Evolutionary conservation across 2,329 filamentous ascomycete genomes (phyloP), one percentile per base, ranked within the genome.

Genomic region (Diaporthe humulicola): DNA sequence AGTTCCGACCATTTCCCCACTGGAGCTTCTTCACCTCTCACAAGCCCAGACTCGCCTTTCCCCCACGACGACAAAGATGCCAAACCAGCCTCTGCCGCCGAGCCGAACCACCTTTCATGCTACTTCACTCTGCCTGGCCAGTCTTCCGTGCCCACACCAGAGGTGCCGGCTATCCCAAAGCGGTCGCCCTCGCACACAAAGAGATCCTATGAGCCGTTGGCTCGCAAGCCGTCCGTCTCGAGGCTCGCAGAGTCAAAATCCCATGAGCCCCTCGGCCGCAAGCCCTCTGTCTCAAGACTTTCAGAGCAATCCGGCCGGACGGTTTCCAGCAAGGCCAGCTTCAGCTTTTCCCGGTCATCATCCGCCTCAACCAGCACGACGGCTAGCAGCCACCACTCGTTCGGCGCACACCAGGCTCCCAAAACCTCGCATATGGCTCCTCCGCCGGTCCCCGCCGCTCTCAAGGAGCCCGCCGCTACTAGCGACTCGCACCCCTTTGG

Each of bases 131-230:
- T 88, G n/a, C 86, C 90, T 12, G 84, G 85, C 67, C 86, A 87
- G 77, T 40, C 69, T 15, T 70, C 73, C 74, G 78, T 86, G 81
- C 38, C 66, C 42, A 88, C 91, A 2, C 95, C 95, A 1, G 86
- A 86, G 22, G 75, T 76, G 9, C 75, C 75, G 14, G 33, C 56
- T 33, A 92, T 98, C 75, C 96, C 96, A 6, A 89, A 91, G 81
- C 92, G 96, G 74, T 93, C 95, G 3, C 90, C 94, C 4, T 96
- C 95, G 14, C 96, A 98, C 86, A 98, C 95, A 79, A 98, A 98
- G 87, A 93, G 94, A 82, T 88, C 88, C 0, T 93, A 95, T 81
- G 94, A 97, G 78, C 91, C 91, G 76, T 83, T 98, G 89, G 92
- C 76, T 74, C 83, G 79, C 71, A 83, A 80, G 67, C 78, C 80